A percentile compares a stretch with the other conserved stretches of the same genome.
These are phyloP conservation scores for Epichloe brachyelytri DNA, from an alignment of 2,329 filamentous ascomycete genomes.

Conservation along the genomic window DNA sequence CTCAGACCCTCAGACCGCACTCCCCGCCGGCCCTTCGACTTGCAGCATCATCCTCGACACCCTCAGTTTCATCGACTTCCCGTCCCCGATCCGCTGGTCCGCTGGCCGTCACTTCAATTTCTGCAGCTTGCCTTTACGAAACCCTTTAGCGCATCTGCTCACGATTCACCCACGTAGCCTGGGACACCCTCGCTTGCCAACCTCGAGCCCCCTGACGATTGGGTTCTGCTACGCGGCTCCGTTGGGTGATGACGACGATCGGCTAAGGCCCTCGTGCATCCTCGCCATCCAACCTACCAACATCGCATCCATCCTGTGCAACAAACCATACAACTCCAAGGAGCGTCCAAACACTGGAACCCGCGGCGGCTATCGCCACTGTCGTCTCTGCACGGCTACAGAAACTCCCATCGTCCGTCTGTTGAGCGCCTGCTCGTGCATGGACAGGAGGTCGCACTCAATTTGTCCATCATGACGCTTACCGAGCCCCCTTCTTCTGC, in stretches of 20 bases:
- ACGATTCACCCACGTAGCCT: background rate
- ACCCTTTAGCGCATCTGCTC: background rate
- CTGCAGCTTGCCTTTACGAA: background rate
- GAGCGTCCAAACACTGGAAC: background rate
- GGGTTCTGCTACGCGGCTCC: background rate
- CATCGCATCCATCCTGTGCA: background rate
- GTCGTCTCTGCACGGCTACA: conserved; percentile 1
- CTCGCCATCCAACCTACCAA: background rate
- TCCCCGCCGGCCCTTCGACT: background rate
- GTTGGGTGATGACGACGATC: conserved; percentile 1
- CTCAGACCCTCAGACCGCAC: conserved; percentile 1
- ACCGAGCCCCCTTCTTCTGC: conserved; percentile 29
- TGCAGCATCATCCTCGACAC: background rate
- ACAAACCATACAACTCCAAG: background rate
- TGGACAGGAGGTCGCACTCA: background rate
- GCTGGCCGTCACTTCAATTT: background rate
- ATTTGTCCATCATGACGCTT: conserved; percentile 10
- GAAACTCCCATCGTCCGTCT: background rate
- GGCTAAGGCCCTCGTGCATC: background rate
- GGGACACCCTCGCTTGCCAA: background rate
- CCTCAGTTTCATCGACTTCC: background rate
- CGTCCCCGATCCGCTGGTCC: too few species aligned
- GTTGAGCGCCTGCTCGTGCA: background rate
- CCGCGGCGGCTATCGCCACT: conserved; percentile 1
- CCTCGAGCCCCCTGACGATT: background rate